Evolutionary conservation across 257 asterid species (phyloP).

Genomic region (Przewalskia tangutica): DNA sequence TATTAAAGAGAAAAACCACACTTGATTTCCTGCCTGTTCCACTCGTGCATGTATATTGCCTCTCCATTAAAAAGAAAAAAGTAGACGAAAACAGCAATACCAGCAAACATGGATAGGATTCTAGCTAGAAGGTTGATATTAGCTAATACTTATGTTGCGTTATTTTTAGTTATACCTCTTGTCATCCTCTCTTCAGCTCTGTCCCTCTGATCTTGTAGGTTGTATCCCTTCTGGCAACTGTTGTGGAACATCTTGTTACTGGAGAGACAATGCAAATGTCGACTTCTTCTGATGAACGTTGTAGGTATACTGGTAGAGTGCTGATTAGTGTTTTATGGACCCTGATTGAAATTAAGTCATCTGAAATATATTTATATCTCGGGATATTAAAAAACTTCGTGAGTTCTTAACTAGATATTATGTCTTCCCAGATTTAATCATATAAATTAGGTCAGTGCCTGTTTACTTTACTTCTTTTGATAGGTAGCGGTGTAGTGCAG

Average conservation of each 20-base stretch:
- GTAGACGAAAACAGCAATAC: neutral
- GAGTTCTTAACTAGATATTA: neutral
- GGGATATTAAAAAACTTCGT: neutral
- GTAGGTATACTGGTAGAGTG: conserved; percentile 45
- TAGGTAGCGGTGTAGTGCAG: neutral
- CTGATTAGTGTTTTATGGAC: neutral
- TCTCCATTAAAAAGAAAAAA: neutral
- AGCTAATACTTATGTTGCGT: neutral
- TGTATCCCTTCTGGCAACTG: conserved; percentile 80
- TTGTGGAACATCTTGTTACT: conserved; percentile 89
- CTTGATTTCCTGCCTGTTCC: neutral
- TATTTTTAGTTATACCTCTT: neutral
- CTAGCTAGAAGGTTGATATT: neutral
- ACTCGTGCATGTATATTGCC: neutral
- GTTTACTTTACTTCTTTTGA: neutral
- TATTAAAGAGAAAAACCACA: neutral
- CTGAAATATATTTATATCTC: neutral
- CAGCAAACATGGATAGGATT: neutral
- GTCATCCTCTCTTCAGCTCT: neutral
- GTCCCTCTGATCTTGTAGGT: conserved; percentile 38
- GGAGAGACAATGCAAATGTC: conserved; percentile 99
- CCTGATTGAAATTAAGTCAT: neutral
- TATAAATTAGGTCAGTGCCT: neutral
- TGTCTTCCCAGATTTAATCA: neutral
- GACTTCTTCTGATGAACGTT: conserved; percentile 71